These are phyloP conservation scores for Hordeum marinum DNA, from an alignment of 176 grass and related monocot species.

Conservation along the genomic window DNA sequence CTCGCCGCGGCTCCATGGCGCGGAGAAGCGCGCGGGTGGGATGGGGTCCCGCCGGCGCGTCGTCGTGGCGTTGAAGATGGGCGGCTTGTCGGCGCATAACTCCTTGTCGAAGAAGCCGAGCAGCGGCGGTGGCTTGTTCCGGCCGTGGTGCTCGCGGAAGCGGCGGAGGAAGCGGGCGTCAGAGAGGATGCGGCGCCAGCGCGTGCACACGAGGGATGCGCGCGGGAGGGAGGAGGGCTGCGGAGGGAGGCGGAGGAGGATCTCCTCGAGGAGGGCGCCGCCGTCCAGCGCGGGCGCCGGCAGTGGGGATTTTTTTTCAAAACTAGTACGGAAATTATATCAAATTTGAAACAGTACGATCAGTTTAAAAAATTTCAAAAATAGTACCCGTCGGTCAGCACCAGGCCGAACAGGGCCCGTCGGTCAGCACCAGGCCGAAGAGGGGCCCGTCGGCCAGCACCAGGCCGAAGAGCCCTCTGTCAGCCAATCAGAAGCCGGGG, in stretches of 20 bases:
- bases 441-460: too few relatives aligned
- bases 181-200: background rate
- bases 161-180: background rate
- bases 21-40: background rate
- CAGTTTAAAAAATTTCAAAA: too few relatives aligned
- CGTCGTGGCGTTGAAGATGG: background rate
- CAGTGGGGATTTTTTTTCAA: too few relatives aligned
- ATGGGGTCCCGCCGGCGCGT: background rate
- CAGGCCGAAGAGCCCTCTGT: too few relatives aligned
- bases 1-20: background rate
- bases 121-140: background rate
- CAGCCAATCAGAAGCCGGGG: too few relatives aligned
- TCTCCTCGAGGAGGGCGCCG: background rate
- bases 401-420: too few relatives aligned
- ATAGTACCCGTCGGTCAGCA: too few relatives aligned
- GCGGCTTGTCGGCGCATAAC: background rate
- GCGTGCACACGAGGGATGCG: background rate
- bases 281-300: background rate
- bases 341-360: too few relatives aligned
- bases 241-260: background rate
- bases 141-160: background rate
- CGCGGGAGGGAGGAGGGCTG: background rate
- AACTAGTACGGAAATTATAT: too few relatives aligned
- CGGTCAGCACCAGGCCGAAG: too few relatives aligned
- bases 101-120: background rate